phyloP scores from a whole-genome alignment of 768 basidiomycete genomes.

The Hortiboletus campestris region DNA sequence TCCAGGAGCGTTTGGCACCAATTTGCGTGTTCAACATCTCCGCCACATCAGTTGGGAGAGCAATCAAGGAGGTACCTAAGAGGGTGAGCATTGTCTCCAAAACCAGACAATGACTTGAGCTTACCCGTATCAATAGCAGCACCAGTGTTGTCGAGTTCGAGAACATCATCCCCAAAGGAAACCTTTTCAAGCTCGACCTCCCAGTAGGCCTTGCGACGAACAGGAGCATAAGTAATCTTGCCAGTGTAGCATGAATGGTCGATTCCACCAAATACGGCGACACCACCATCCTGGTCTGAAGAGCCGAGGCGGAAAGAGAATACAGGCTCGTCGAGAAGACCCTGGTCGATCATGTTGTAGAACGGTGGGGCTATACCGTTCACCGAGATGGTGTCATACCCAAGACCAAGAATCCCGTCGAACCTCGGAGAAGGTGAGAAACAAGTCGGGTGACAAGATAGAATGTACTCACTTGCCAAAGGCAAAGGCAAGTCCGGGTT shows the following conservation, averaged over 20 bases:
- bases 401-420: constrained; percentile 94
- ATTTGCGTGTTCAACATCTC: constrained; percentile 97
- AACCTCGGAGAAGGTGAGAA: constrained; percentile 51
- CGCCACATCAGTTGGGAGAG: constrained; percentile 88
- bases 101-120: constrained; percentile 9
- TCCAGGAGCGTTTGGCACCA: constrained; percentile 93
- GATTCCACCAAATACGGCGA: constrained; percentile 89
- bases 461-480: constrained; percentile 75
- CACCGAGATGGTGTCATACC: constrained; percentile 92
- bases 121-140: constrained; percentile 88
- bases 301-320: constrained; percentile 93
- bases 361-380: constrained; percentile 92
- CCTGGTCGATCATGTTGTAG: constrained; percentile 86
- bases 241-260: constrained; percentile 77
- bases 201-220: constrained; percentile 97
- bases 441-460: background rate
- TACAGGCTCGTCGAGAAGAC: constrained; percentile 78
- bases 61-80: constrained; percentile 89
- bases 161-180: constrained; percentile 77
- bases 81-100: constrained; percentile 2
- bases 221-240: constrained; percentile 79
- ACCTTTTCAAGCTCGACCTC: constrained; percentile 93
- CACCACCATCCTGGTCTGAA: constrained; percentile 86
- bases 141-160: constrained; percentile 92
- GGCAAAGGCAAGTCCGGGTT: constrained; percentile 96